Evolutionary conservation across 2,329 filamentous ascomycete species (phyloP), one percentile per base, ranked within the genome.

Genomic region (Ceratocystis smalleyi): DNA sequence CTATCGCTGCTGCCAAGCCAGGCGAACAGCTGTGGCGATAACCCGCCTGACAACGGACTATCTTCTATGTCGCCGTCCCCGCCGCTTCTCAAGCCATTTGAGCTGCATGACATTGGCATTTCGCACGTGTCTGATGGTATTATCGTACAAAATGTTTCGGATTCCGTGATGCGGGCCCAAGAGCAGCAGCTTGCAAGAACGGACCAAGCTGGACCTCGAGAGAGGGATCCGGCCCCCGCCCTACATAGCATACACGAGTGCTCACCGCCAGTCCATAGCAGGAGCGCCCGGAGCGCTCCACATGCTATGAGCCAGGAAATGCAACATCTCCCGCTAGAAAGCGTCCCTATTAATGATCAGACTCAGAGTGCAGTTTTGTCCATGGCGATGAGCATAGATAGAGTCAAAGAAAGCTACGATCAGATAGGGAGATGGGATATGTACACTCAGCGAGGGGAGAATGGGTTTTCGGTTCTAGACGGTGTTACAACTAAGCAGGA

Each of bases 271-370:
- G 17, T 32, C 15, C 51, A 24, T 24, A 24, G 27, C 15, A 24
- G 51, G 8, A 32, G 51, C 30, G n/a, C 27, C 7, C 35, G 15
- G 17, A 19, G 47, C 12, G 12, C 35, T 3, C 47, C 40, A 4
- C 40, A 40, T 57, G 24, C 49, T 22, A 30, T 22, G 43, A 59
- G 40, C 43, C 54, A 54, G 27, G 35, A 35, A 12, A 59, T 59
- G 22, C 62, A 43, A 8, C 24, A 45, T 43, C 67, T 72, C 43
- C 69, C 71, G 7, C 65, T 73, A 6, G 72, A 72, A 66, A 68
- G 55, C 30, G 69, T 69, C n/a, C 67, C 71, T 22, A 61, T 12
- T 30, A 49, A 62, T 3, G 59, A 69, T 32, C 51, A 67, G 54
- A 70, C 69, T 6, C 67, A 68, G 49, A 60, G 63, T 35, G 27